phyloP scores from a whole-genome alignment of 805 yeast genomes.

The Wickerhamomyces rabaulensis region DNA sequence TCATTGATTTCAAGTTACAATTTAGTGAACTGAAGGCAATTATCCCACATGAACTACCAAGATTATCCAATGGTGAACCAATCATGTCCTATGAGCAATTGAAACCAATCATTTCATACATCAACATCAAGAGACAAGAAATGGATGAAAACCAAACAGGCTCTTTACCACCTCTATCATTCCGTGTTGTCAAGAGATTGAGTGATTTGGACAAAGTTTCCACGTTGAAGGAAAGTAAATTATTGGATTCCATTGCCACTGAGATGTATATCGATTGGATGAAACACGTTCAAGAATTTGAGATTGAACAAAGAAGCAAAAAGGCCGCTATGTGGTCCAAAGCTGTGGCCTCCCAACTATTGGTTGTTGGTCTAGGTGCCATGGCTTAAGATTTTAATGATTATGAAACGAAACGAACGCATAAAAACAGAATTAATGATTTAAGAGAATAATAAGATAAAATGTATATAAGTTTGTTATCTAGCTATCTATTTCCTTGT shows the following conservation, averaged over 20 bases:
- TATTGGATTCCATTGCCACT: conserved; percentile 46
- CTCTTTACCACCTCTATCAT: conserved; percentile 26
- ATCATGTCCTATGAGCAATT: conserved; percentile 56
- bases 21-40: conserved; percentile 59
- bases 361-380: conserved; percentile 55
- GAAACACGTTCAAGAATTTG: conserved; percentile 50
- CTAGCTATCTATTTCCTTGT: not conserved
- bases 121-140: conserved; percentile 40
- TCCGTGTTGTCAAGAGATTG: conserved; percentile 42
- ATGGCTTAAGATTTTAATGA: conserved; percentile 31
- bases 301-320: conserved; percentile 35
- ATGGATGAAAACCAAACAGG: conserved; percentile 18
- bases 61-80: conserved; percentile 47
- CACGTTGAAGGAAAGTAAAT: conserved; percentile 36
- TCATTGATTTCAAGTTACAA: conserved; percentile 61
- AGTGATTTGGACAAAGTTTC: conserved; percentile 37
- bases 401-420: not conserved
- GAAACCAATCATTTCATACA: conserved; percentile 54
- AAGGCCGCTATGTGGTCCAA: conserved; percentile 54
- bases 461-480: conserved; percentile 1
- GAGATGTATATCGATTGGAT: conserved; percentile 54
- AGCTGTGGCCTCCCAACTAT: conserved; percentile 51
- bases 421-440: not conserved
- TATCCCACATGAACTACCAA: conserved; percentile 43
- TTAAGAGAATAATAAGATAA: not conserved